phyloP scores from a whole-genome alignment of 2,329 filamentous ascomycete genomes.

The Aureobasidium sp. region DNA sequence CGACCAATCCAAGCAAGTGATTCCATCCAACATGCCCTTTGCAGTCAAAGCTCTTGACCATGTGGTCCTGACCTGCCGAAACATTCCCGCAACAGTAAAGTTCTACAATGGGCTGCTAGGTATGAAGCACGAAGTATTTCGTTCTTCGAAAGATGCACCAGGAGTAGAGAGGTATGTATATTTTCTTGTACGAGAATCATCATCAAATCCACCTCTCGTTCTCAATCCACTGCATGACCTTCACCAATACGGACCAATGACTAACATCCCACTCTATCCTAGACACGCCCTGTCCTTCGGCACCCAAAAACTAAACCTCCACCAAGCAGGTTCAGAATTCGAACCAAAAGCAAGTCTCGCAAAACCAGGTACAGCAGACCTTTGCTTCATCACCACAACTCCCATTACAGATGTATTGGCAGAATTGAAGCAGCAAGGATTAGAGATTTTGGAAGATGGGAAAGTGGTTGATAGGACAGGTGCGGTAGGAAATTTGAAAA shows the following conservation, averaged over 20 bases:
- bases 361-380: constrained; percentile 62
- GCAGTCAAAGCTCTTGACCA: constrained; percentile 60
- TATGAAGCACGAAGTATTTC: constrained; percentile 62
- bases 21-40: constrained; percentile 25
- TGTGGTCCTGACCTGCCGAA: constrained; percentile 64
- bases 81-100: constrained; percentile 52
- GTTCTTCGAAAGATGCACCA: constrained; percentile 32
- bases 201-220: too few relatives aligned
- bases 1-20: too few relatives aligned
- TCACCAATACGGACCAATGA: too few relatives aligned
- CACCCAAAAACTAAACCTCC: constrained; percentile 67
- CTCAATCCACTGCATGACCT: too few relatives aligned
- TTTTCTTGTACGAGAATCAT: too few relatives aligned
- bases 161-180: constrained; percentile 24
- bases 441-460: constrained; percentile 57
- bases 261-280: constrained; percentile 10
- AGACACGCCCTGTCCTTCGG: constrained; percentile 65
- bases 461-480: constrained; percentile 62
- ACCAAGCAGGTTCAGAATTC: constrained; percentile 64
- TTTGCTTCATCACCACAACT: constrained; percentile 65
- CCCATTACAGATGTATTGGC: constrained; percentile 54
- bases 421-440: constrained; percentile 45
- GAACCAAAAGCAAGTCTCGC: constrained; percentile 64
- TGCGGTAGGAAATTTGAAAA: constrained; percentile 59
- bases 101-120: constrained; percentile 68